Evolutionary conservation across 176 grass and related monocot genomes (phyloP).

Genomic region (Zea luxurians): DNA sequence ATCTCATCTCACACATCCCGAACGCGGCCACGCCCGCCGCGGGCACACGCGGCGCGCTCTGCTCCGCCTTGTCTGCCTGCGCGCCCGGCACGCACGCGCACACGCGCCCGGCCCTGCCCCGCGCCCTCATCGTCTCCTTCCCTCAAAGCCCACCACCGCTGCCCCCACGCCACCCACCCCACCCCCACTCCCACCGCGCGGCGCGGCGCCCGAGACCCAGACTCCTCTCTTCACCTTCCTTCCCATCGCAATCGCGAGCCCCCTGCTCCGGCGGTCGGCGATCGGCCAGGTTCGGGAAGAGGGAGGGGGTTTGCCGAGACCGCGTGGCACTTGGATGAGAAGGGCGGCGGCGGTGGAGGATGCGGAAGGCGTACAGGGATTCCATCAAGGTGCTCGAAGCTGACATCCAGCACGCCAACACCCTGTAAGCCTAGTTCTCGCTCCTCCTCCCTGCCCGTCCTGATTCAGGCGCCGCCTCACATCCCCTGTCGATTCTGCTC

Average conservation of each 20-base stretch:
- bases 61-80: conserved; percentile 14
- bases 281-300: background rate
- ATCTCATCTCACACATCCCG: too few species aligned
- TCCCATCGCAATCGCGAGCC: background rate
- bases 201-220: background rate
- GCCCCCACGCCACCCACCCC: conserved; percentile 23
- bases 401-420: conserved; percentile 91
- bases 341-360: conserved; percentile 38
- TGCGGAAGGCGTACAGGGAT: conserved; percentile 90
- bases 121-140: background rate
- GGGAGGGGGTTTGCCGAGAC: background rate
- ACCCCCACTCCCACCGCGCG: background rate
- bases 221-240: background rate
- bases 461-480: background rate
- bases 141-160: conserved; percentile 5
- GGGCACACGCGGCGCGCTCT: too few species aligned
- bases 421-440: conserved; percentile 50
- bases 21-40: too few species aligned
- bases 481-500: background rate
- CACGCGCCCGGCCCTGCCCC: background rate
- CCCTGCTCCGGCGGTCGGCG: background rate
- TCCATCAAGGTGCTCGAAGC: conserved; percentile 95
- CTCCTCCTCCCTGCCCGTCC: background rate
- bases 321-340: conserved; percentile 46
- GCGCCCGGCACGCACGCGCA: conserved; percentile 28